These are phyloP conservation scores for Candida manassasensis DNA, from an alignment of 805 yeast species.

Conservation along the genomic window DNA sequence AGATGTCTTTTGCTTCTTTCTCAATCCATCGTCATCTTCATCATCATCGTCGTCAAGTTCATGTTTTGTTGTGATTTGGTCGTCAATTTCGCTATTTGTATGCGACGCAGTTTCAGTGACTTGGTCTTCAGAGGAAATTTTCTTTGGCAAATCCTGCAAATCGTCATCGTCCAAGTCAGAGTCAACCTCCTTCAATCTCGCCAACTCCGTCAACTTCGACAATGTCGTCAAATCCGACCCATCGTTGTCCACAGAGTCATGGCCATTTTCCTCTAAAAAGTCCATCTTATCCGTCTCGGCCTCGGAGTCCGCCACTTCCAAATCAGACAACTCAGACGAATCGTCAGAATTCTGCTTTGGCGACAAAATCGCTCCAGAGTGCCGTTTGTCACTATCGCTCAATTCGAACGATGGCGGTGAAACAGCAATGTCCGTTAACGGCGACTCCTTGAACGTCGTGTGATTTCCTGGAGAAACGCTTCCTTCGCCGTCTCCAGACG, in stretches of 20 bases:
- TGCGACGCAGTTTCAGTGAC: too few species aligned
- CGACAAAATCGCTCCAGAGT: constrained; percentile 1
- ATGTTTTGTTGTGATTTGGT: background rate
- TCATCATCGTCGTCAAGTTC: background rate
- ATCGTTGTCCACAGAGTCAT: constrained; percentile 15
- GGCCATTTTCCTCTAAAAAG: constrained; percentile 35
- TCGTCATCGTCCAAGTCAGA: constrained; percentile 26
- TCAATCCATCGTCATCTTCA: constrained; percentile 1
- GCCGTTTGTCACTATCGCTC: constrained; percentile 9
- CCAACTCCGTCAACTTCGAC: constrained; percentile 40
- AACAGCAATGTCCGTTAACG: constrained; percentile 37
- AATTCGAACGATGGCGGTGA: constrained; percentile 37
- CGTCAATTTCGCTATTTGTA: constrained; percentile 4
- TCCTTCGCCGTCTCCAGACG: constrained; percentile 1
- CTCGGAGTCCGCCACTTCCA: constrained; percentile 66
- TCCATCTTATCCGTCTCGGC: constrained; percentile 92
- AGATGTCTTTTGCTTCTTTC: too few species aligned
- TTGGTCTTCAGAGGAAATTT: constrained; percentile 4
- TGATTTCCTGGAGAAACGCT: constrained; percentile 7
- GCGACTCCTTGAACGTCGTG: constrained; percentile 27
- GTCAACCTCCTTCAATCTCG: constrained; percentile 34
- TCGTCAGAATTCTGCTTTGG: constrained; percentile 18
- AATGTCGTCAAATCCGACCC: constrained; percentile 35
- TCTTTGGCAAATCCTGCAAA: constrained; percentile 4
- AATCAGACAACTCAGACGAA: constrained; percentile 44